A percentile compares a stretch with the other conserved stretches of the same genome.
Conservation (phyloP, 495 filamentous ascomycete genomes). For the Viridothelium virens region DNA sequence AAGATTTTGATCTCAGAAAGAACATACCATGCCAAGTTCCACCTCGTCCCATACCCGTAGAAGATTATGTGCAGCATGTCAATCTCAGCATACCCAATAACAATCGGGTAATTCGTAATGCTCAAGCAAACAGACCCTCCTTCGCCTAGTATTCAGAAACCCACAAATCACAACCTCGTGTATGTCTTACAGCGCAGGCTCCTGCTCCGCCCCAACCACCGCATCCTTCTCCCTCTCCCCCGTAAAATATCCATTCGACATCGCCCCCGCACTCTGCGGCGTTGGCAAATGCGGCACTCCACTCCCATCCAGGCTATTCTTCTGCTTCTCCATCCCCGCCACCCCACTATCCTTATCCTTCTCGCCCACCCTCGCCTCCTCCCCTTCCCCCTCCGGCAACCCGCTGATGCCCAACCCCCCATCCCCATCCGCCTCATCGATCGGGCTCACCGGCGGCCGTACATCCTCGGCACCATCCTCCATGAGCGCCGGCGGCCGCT, state of each 20-base stretch:
- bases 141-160: too few relatives aligned
- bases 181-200: neutral
- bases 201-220: neutral
- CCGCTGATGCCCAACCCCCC: neutral
- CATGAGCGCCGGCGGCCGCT: conserved; percentile 83
- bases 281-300: conserved; percentile 4
- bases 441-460: neutral
- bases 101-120: too few relatives aligned
- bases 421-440: neutral
- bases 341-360: conserved; percentile 8
- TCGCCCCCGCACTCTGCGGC: conserved; percentile 1
- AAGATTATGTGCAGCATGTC: too few relatives aligned
- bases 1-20: too few relatives aligned
- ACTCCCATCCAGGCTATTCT: neutral
- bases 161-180: too few relatives aligned
- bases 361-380: neutral
- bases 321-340: neutral
- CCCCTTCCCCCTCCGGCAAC: neutral
- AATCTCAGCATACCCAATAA: too few relatives aligned
- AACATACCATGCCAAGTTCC: too few relatives aligned
- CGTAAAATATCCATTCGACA: conserved; percentile 5
- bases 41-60: too few relatives aligned
- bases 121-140: too few relatives aligned
- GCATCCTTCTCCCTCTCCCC: neutral
- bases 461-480: conserved; percentile 27